A percentile compares a stretch with the other conserved stretches of the same genome.
These are phyloP conservation scores for Fistulinella staudtii DNA, from an alignment of 1,284 basidiomycete genomes.

Conservation along the genomic window DNA sequence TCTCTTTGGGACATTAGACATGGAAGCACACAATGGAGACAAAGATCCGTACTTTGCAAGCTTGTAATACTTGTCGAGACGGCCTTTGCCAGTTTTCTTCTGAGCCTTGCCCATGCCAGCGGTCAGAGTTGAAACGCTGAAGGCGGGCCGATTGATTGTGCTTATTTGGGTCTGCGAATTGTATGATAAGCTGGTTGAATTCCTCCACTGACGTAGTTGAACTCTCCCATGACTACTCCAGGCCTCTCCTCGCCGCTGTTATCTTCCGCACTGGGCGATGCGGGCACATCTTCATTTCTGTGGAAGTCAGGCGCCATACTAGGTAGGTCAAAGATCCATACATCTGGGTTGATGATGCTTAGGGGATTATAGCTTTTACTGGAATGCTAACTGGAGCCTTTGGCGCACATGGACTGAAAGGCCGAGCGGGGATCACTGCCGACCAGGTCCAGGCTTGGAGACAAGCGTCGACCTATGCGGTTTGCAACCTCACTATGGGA, in stretches of 20 bases:
- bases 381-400: conserved; percentile 69
- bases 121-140: conserved; percentile 1
- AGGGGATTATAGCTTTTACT: conserved; percentile 49
- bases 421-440: conserved; percentile 44
- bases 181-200: neutral
- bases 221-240: conserved; percentile 15
- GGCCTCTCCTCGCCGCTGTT: conserved; percentile 31
- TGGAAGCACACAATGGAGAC: conserved; percentile 1
- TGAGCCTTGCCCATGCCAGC: conserved; percentile 82
- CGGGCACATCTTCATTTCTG: conserved; percentile 27
- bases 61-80: conserved; percentile 94
- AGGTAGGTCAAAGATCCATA: conserved; percentile 25
- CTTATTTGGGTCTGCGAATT: conserved; percentile 13
- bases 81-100: conserved; percentile 92
- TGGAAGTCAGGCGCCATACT: conserved; percentile 38
- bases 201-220: neutral
- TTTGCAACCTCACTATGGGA: conserved; percentile 33
- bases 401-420: conserved; percentile 62
- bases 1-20: conserved; percentile 53
- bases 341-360: too few relatives aligned
- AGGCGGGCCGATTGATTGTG: conserved; percentile 17
- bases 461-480: conserved; percentile 62
- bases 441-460: conserved; percentile 58
- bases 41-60: conserved; percentile 71
- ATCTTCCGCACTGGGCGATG: conserved; percentile 9